Conservation (phyloP, 257 asterid species). For the Solanum bukasovii region DNA sequence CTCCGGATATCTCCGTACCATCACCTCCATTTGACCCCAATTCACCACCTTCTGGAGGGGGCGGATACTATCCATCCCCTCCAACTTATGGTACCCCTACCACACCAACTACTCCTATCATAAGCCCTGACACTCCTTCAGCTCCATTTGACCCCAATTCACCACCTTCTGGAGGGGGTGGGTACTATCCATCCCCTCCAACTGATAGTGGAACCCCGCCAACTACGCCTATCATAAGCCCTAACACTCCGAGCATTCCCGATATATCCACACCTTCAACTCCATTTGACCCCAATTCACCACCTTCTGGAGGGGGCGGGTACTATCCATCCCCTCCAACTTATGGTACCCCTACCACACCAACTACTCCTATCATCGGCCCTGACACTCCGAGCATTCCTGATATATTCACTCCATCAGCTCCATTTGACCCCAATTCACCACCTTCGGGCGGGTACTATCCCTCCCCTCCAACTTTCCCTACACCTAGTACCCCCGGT, state of each 20-base stretch:
- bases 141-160: not conserved
- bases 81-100: constrained; percentile 3
- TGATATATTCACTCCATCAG: constrained; percentile 35
- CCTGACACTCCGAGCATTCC: constrained; percentile 29
- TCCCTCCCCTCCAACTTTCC: not conserved
- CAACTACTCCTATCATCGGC: constrained; percentile 8
- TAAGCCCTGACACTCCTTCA: not conserved
- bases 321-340: not conserved
- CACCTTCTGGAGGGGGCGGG: not conserved
- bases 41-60: not conserved
- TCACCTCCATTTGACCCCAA: not conserved
- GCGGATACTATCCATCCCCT: not conserved
- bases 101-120: not conserved
- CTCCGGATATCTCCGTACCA: not conserved
- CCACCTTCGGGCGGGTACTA: constrained; percentile 36
- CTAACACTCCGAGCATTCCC: not conserved
- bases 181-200: not conserved
- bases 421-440: constrained; percentile 72
- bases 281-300: not conserved
- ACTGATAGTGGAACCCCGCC: constrained; percentile 4
- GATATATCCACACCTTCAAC: not conserved
- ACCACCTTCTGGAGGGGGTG: not conserved
- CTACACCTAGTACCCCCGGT: not conserved
- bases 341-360: not conserved
- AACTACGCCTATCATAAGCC: not conserved